Base-by-base conservation (phyloP, 1,284 basidiomycete genomes). In the Apiotrichum akiyoshidainum region DNA sequence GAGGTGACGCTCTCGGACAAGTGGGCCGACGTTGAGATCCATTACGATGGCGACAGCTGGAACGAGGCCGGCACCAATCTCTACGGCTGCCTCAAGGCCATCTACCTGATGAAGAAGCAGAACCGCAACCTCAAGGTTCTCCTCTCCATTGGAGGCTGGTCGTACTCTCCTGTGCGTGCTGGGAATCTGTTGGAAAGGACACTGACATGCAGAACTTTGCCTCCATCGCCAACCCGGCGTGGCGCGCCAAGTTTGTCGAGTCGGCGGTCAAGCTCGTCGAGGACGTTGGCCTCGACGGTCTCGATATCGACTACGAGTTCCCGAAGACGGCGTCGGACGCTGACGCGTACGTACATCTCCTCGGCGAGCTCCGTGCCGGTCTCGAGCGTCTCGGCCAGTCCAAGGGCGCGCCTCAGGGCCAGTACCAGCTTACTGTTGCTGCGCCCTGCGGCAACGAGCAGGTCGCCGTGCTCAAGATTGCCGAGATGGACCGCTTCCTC, bases 31-130 rank as follows among this genome's bases (percentile, higher is more conserved):
- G 84, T 89, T 69, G 82, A 90, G 71, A 93, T 79, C 51, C 78
- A 79, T 61, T 78, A 76, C 60, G 83, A 85, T 2, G 86, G 85
- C 22, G 95, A 99, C 74, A 87, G 86, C 7, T 96, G 93, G 93
- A 88, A 92, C 66, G 92, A 95, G 58, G 72, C 73, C 56, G 88
- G 85, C 51, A 88, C 85, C 69, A 90, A 92, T 70, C 78, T 92
- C 10, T 92, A 92, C 67, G 92, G 92, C 5, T 90, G 88, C 77
- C 79, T 96, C 66, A 92, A 93, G 79, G 90, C 91, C 70, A 83
- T 92, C 57, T 91, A 92, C 72, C 80, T 89, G 46, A 71, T 90
- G 65, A 95, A 94, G 79, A 80, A 90, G 64, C 73, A 83, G 66
- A 82, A 97, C 66, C 84, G 89, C 41, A 86, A 89, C 69, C 72